Evolutionary conservation across 1,284 basidiomycete genomes (phyloP).

Genomic region (Megacollybia platyphylla): DNA sequence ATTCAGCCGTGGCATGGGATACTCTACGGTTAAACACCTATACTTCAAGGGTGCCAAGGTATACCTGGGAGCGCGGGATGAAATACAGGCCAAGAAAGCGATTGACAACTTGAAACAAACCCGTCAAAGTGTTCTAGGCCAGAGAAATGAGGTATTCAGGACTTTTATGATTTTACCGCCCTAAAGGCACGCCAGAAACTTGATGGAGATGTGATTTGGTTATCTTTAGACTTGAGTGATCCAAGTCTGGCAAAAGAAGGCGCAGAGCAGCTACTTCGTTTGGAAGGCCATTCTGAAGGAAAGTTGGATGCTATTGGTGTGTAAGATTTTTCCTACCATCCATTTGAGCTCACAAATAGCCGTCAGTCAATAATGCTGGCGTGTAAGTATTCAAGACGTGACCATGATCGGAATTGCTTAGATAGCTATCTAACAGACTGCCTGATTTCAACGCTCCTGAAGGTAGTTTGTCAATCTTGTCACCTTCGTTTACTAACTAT

Average conservation of each 20-base stretch:
- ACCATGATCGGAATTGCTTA: background rate
- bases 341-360: no score
- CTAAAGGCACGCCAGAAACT: no score
- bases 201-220: background rate
- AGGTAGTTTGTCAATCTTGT: background rate
- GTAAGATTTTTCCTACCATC: background rate
- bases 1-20: background rate
- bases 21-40: background rate
- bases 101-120: background rate
- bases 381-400: background rate
- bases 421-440: background rate
- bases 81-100: slow-evolving; percentile 16
- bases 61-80: background rate
- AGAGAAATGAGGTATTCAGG: background rate
- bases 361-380: background rate
- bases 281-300: background rate
- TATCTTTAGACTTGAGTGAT: background rate
- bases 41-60: background rate
- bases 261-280: background rate
- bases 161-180: no score
- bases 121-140: no score
- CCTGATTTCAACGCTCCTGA: background rate
- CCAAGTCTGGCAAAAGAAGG: background rate
- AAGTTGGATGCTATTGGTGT: background rate
- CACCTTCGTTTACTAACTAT: no score